phyloP scores from a whole-genome alignment of 306 rosid genomes.

The Prunus armeniaca region DNA sequence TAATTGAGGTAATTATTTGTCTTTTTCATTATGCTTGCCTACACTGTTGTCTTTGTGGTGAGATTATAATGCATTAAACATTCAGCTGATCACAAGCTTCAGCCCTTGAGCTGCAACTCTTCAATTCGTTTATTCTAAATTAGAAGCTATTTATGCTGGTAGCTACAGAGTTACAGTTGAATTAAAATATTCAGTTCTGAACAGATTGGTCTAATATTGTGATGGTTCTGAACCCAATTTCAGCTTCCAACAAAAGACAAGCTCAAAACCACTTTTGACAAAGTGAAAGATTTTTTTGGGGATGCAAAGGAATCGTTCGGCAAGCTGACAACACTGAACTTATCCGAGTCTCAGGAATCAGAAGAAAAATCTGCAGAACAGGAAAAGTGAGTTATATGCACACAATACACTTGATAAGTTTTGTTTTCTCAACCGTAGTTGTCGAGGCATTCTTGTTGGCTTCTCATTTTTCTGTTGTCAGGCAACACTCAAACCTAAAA shows the following conservation, averaged over 20 bases:
- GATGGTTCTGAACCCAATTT: slow-evolving; percentile 25
- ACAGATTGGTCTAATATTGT: not conserved
- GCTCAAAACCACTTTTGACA: slow-evolving; percentile 74
- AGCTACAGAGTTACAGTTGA: not conserved
- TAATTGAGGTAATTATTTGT: slow-evolving; percentile 60
- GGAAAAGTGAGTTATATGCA: slow-evolving; percentile 58
- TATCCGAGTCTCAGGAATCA: slow-evolving; percentile 40
- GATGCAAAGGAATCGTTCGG: slow-evolving; percentile 90
- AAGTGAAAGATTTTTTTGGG: slow-evolving; percentile 82
- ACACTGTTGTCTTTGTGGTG: not conserved
- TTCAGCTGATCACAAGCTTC: not conserved
- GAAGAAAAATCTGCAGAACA: slow-evolving; percentile 38
- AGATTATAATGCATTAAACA: not conserved
- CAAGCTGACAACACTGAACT: slow-evolving; percentile 52
- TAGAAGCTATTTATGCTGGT: not conserved
- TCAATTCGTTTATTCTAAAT: not conserved
- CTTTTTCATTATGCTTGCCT: not conserved
- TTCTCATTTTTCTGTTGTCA: not conserved
- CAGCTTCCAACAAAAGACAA: slow-evolving; percentile 89
- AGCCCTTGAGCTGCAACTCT: not conserved
- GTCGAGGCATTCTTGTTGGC: not conserved
- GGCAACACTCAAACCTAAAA: not conserved
- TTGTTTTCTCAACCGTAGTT: not conserved
- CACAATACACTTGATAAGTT: not conserved
- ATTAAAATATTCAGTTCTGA: not conserved